Evolutionary conservation across 1,284 basidiomycete species (phyloP).

Genomic region (Cryptococcus sp.): DNA sequence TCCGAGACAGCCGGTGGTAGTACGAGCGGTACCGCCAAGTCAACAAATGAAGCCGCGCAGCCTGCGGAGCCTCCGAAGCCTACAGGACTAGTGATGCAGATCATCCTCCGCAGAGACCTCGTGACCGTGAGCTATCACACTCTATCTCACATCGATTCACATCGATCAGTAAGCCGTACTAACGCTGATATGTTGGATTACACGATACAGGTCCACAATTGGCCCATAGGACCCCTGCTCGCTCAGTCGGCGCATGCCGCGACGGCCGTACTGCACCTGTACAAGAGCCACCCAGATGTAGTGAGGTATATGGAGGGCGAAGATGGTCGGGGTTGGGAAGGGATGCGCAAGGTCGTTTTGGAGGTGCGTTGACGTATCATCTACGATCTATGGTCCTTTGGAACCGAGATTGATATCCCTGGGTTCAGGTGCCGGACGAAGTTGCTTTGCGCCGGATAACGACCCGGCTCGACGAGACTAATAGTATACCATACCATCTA

Average conservation of each 20-base stretch:
- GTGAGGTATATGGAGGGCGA: conserved; percentile 43
- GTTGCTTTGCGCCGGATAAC: conserved; percentile 39
- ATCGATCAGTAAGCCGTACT: no score
- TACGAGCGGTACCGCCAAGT: no score
- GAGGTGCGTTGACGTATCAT: conserved; percentile 35
- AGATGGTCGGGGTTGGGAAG: conserved; percentile 40
- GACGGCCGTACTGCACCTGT: conserved; percentile 50
- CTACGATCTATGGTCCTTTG: background rate
- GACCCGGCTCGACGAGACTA: conserved; percentile 36
- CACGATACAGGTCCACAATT: conserved; percentile 41
- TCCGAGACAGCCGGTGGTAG: no score
- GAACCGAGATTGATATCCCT: background rate
- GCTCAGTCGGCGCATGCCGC: conserved; percentile 58
- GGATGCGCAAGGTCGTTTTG: conserved; percentile 48
- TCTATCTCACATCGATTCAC: background rate
- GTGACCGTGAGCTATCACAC: conserved; percentile 33
- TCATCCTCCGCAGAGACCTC: conserved; percentile 51
- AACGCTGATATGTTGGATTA: background rate
- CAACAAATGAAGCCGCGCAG: background rate
- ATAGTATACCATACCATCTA: conserved; percentile 50
- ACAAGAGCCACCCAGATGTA: conserved; percentile 40
- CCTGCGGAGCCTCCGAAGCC: conserved; percentile 22
- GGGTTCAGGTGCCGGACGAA: conserved; percentile 45
- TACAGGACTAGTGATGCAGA: conserved; percentile 52
- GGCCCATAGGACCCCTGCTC: conserved; percentile 57